Conservation (phyloP, 192 early-diverging fungal genomes). For the Backusella tarrabulga region DNA sequence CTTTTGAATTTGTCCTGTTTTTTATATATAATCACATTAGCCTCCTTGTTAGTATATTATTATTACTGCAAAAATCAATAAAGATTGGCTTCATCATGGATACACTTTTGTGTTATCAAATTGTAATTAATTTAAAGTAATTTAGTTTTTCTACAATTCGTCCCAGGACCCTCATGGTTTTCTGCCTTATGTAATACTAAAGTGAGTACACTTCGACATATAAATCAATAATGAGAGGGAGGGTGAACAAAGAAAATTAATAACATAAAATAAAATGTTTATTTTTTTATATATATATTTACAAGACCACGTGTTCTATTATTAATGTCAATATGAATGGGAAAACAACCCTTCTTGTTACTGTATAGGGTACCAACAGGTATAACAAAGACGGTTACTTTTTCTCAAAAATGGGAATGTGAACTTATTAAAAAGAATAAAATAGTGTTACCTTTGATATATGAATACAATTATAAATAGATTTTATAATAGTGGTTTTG, state of each 20-base stretch:
- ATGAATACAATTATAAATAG: not conserved
- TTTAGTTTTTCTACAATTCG: not conserved
- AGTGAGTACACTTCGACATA: not conserved
- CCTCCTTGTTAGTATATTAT: too few relatives aligned
- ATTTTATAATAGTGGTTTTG: not conserved
- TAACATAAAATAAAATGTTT: not conserved
- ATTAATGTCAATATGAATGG: not conserved
- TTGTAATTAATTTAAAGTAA: not conserved
- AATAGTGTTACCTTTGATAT: not conserved
- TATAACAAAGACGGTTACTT: too few relatives aligned
- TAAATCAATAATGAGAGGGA: not conserved
- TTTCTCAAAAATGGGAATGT: not conserved
- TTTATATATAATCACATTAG: too few relatives aligned
- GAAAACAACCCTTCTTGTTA: too few relatives aligned
- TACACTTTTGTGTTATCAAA: not conserved
- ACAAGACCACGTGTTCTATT: not conserved
- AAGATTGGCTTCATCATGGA: too few relatives aligned
- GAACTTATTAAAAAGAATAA: not conserved
- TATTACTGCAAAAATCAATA: too few relatives aligned
- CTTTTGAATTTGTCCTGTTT: too few relatives aligned
- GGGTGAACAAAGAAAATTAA: not conserved
- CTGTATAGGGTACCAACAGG: too few relatives aligned
- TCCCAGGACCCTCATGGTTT: not conserved
- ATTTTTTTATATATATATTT: not conserved
- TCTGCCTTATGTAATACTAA: not conserved